Base-by-base conservation (phyloP, 345 rosid species). In the Murraya koenigii region DNA sequence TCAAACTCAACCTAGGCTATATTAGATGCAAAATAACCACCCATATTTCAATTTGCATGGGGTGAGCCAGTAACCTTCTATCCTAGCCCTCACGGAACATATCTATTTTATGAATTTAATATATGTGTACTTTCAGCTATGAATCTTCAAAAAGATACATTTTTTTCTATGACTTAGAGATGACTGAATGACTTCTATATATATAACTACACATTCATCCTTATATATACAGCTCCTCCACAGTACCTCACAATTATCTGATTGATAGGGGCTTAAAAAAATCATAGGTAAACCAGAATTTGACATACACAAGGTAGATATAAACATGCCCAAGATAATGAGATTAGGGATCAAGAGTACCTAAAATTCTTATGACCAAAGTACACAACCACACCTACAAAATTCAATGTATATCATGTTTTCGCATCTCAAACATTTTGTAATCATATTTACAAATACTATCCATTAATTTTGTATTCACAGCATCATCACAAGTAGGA, bases 91-190 rank as follows among this genome's bases (percentile, higher is more conserved):
- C 41, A 52, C n/a, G 4, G 33, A 68, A 68, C 14, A 67, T 67
- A 38, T 39, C 70, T 36, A 36, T 2, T 38, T 67, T n/a, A 38
- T 1, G 20, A 1, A 67, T 68, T 55, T 39, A 30, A 30, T 6
- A 30, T 28, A 61, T 1, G 8, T 13, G 11, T 44, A 13, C 20
- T 47, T 39, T 9, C 56, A 68, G 14, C 11, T 14, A 68, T 44
- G 72, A 68, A 44, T 11, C 54, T 68, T 68, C 20, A 6, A 49
- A 68, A 52, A 49, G 61, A 70, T 55, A 54, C 62, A 63, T 67
- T 39, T 66, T 66, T 39, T 13, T 36, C 28, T 5, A n/a, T 2
- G 25, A 38, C 20, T n/a, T 67, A 67, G 25, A 38, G 47, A 67
- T 38, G 39, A 67, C 10, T 6, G 19, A 67, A 39, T 55, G 28